Evolutionary conservation across 345 rosid species (phyloP).

Genomic region (Camelina hispida): DNA sequence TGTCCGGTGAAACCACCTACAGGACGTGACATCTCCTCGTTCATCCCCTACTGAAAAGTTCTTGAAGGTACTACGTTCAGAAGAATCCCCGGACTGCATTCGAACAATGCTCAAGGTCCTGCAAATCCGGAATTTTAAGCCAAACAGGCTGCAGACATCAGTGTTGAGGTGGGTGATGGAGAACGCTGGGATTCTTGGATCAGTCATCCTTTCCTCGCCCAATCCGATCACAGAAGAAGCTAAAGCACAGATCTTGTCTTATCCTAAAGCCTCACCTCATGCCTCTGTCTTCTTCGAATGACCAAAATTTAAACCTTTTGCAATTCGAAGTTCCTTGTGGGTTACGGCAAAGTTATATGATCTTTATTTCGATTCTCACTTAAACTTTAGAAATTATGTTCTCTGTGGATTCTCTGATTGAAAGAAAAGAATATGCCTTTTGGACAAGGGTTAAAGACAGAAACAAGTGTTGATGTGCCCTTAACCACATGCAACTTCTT

Average conservation of each 20-base stretch:
- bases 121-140: slow-evolving; percentile 22
- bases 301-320: slow-evolving; percentile 1
- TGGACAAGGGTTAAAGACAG: slow-evolving; percentile 36
- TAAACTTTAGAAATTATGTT: not conserved
- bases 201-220: slow-evolving; percentile 25
- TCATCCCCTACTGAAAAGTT: not conserved
- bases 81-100: slow-evolving; percentile 4
- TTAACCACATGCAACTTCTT: slow-evolving; percentile 36
- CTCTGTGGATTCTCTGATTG: slow-evolving; percentile 17
- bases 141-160: slow-evolving; percentile 4
- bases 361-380: slow-evolving; percentile 7
- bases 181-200: slow-evolving; percentile 34
- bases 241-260: slow-evolving; percentile 24
- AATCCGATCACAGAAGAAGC: slow-evolving; percentile 14
- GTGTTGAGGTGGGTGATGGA: slow-evolving; percentile 30
- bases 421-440: slow-evolving; percentile 31
- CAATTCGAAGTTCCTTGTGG: not conserved
- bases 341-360: not conserved
- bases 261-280: slow-evolving; percentile 28
- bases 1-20: not conserved
- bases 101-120: slow-evolving; percentile 23
- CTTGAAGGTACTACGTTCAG: not conserved
- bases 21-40: slow-evolving; percentile 19
- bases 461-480: slow-evolving; percentile 41
- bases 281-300: slow-evolving; percentile 16